A percentile compares a stretch with the other conserved stretches of the same genome.
Evolutionary conservation across 1,284 basidiomycete genomes (phyloP).

Genomic region (Ustilago shanxiensis): DNA sequence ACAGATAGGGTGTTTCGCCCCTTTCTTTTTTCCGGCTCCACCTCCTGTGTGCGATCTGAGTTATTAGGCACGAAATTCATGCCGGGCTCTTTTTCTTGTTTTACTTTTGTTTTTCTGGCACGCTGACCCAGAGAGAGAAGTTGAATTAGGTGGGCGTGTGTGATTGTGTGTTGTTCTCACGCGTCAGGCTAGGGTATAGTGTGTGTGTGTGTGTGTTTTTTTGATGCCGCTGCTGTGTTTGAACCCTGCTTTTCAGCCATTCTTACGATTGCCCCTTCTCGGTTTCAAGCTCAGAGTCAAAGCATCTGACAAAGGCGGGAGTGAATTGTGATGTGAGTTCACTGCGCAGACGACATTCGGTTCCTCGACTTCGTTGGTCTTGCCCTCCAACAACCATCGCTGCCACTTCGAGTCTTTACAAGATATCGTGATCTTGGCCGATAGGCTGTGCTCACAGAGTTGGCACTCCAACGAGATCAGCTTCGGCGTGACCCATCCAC

Average conservation of each 20-base stretch:
- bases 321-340: neutral
- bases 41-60: neutral
- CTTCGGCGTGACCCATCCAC: too few species aligned
- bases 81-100: too few species aligned
- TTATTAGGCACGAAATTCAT: neutral
- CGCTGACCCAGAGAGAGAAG: conserved; percentile 18
- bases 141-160: neutral
- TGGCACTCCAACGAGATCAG: neutral
- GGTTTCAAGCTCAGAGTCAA: neutral
- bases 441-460: conserved; percentile 11
- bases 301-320: neutral
- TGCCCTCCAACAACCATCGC: neutral
- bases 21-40: conserved; percentile 2
- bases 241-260: conserved; percentile 4
- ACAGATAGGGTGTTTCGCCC: neutral
- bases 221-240: neutral
- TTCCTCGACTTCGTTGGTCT: neutral
- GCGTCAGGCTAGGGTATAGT: neutral
- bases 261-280: neutral
- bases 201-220: conserved; percentile 4
- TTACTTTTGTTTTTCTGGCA: too few species aligned
- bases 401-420: neutral
- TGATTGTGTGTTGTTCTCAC: conserved; percentile 7
- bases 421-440: neutral
- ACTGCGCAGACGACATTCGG: neutral